Conservation (phyloP, 352 stramenopile species). For the Phytophthora chlamydospora region DNA sequence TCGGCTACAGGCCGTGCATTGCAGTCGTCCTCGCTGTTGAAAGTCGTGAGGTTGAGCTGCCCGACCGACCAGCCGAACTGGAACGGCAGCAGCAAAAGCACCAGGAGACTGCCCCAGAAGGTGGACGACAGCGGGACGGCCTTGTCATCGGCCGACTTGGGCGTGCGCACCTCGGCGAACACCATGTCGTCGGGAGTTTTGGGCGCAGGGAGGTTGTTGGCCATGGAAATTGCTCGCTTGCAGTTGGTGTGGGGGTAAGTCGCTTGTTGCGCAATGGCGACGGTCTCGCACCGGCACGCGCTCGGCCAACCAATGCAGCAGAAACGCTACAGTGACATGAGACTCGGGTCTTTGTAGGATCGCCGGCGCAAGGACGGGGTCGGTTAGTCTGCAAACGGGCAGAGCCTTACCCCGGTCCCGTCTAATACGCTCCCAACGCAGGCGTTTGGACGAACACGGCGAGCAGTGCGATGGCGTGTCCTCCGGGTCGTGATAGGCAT, state of each 20-base stretch:
- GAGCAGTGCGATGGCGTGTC: conserved; percentile 3
- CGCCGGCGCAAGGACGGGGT: conserved; percentile 17
- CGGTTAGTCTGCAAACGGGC: conserved; percentile 17
- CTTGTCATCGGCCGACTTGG: conserved; percentile 15
- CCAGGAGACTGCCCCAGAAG: conserved; percentile 49
- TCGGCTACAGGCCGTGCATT: conserved; percentile 40
- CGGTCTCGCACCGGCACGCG: conserved; percentile 9
- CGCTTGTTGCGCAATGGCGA: conserved; percentile 12
- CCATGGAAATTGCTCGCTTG: conserved; percentile 1
- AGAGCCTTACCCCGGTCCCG: conserved; percentile 16
- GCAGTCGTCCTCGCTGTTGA: conserved; percentile 50
- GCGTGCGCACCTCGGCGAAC: conserved; percentile 20
- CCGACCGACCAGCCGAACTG: conserved; percentile 50
- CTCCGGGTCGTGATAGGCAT: background rate
- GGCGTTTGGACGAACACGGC: conserved; percentile 13
- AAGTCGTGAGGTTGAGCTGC: conserved; percentile 49
- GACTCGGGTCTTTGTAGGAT: conserved; percentile 28
- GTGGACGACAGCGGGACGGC: conserved; percentile 25
- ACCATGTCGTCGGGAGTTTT: conserved; percentile 7
- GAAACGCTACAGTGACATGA: conserved; percentile 9
- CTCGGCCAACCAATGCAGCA: conserved; percentile 12
- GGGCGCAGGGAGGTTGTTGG: conserved; percentile 1
- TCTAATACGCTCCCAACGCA: background rate
- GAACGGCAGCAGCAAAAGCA: conserved; percentile 56
- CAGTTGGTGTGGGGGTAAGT: conserved; percentile 5